Conservation (phyloP, 768 basidiomycete genomes). For the Leccinum longicurvipes region DNA sequence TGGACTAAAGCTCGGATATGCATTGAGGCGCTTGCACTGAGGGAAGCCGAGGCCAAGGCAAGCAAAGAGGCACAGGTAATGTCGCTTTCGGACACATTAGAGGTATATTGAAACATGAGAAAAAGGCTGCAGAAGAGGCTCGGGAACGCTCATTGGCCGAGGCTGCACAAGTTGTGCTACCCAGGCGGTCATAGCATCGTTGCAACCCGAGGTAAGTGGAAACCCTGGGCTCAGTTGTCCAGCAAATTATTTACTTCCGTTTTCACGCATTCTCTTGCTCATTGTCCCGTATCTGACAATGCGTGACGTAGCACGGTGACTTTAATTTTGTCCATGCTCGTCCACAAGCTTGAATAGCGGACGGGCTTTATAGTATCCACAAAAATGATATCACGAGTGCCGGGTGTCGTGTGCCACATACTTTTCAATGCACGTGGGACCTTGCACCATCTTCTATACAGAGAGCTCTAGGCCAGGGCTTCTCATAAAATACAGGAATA, state of each 20-base stretch:
- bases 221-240: background rate
- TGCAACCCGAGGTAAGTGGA: background rate
- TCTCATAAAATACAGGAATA: background rate
- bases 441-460: background rate
- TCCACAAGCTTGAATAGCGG: background rate
- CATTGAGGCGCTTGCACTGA: slow-evolving; percentile 20
- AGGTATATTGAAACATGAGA: background rate
- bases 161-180: slow-evolving; percentile 28
- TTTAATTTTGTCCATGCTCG: background rate
- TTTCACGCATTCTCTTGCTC: background rate
- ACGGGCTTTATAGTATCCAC: background rate
- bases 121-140: slow-evolving; percentile 27
- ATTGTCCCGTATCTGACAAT: background rate
- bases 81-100: background rate
- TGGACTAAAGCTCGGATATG: background rate
- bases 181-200: slow-evolving; percentile 9
- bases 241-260: background rate
- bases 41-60: slow-evolving; percentile 20
- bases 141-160: slow-evolving; percentile 30
- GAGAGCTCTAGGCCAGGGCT: background rate
- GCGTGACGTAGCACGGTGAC: background rate
- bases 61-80: slow-evolving; percentile 18
- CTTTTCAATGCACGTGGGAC: background rate
- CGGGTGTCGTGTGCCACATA: background rate
- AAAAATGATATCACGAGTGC: background rate